Conservation (phyloP, 768 basidiomycete genomes). For the Termitomyces sp. region DNA sequence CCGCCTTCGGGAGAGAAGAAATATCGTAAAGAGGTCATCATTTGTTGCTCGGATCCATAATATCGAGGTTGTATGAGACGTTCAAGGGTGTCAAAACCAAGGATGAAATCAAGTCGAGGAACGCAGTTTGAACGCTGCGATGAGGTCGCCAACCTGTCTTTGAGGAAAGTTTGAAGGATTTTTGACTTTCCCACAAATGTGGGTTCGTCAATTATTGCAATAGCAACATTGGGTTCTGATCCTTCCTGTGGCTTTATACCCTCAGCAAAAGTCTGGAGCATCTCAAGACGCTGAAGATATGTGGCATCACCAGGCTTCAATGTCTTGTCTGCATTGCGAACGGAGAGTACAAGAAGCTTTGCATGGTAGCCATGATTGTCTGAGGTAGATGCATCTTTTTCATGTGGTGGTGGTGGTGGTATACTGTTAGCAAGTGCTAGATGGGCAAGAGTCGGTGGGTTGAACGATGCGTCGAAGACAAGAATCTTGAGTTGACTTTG, state of each 20-base stretch:
- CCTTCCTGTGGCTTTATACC: slow-evolving; percentile 26
- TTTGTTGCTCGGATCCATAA: slow-evolving; percentile 51
- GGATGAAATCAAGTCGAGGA: slow-evolving; percentile 59
- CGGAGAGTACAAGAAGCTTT: slow-evolving; percentile 73
- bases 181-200: slow-evolving; percentile 82
- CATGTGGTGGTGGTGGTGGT: slow-evolving; percentile 12
- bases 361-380: slow-evolving; percentile 52
- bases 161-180: slow-evolving; percentile 48
- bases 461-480: slow-evolving; percentile 79
- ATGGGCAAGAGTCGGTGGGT: slow-evolving; percentile 87
- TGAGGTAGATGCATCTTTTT: not conserved
- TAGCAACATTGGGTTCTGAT: slow-evolving; percentile 48
- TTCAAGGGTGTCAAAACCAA: slow-evolving; percentile 83
- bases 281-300: slow-evolving; percentile 73
- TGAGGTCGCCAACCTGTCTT: slow-evolving; percentile 23
- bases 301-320: slow-evolving; percentile 69
- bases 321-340: slow-evolving; percentile 82
- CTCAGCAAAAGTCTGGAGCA: slow-evolving; percentile 71
- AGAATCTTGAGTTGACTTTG: not conserved
- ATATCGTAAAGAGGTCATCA: slow-evolving; percentile 47
- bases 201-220: slow-evolving; percentile 83
- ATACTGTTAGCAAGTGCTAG: slow-evolving; percentile 60
- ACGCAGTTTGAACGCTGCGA: slow-evolving; percentile 8
- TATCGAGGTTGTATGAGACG: slow-evolving; percentile 75
- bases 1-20: slow-evolving; percentile 57